Conservation (phyloP, 768 basidiomycete genomes). For the Kwoniella pini region DNA sequence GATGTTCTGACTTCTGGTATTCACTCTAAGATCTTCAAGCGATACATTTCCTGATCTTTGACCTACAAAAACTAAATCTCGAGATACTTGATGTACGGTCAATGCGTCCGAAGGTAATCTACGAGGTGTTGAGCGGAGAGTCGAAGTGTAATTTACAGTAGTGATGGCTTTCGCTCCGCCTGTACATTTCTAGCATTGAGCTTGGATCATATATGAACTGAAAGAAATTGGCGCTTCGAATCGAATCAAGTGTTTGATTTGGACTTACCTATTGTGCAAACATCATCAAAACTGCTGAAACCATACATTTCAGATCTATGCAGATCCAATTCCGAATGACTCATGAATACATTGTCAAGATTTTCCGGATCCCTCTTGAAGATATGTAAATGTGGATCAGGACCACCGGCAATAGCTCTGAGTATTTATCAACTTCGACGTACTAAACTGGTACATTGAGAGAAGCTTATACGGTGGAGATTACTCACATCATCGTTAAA, state of each 20-base stretch:
- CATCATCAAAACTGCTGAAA: conserved; percentile 35
- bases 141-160: conserved; percentile 14
- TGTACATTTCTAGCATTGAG: neutral
- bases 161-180: conserved; percentile 21
- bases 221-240: neutral
- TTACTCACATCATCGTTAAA: conserved; percentile 37
- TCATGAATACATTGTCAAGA: conserved; percentile 21
- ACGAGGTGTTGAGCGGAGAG: conserved; percentile 12
- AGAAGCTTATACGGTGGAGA: neutral
- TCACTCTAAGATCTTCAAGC: conserved; percentile 34
- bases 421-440: no score
- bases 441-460: no score
- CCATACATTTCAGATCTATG: conserved; percentile 26
- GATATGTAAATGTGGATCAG: conserved; percentile 35
- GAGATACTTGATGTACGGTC: conserved; percentile 30
- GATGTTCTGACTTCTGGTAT: conserved; percentile 1
- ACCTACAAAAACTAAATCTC: conserved; percentile 38
- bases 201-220: neutral
- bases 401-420: conserved; percentile 34
- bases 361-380: conserved; percentile 32
- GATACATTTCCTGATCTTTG: conserved; percentile 23
- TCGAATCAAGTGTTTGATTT: neutral
- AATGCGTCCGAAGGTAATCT: conserved; percentile 32
- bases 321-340: conserved; percentile 29
- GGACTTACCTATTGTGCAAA: conserved; percentile 32